Conservation (phyloP, 768 basidiomycete species). For the Fomitopsis pulvina region DNA sequence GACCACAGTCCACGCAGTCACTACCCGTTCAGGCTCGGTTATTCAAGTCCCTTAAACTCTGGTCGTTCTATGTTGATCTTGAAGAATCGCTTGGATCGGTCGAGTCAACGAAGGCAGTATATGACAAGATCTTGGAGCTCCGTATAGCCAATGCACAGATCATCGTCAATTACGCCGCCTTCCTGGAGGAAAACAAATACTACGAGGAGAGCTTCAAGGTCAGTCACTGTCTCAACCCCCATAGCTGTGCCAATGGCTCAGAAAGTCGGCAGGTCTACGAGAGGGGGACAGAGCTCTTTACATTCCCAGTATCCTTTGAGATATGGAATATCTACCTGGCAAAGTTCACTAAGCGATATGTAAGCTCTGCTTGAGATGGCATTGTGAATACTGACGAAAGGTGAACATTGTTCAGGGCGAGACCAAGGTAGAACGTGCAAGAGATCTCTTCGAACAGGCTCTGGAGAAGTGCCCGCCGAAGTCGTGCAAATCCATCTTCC, state of each 20-base stretch:
- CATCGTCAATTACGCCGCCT: slow-evolving; percentile 94
- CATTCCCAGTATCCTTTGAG: slow-evolving; percentile 96
- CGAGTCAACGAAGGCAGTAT: slow-evolving; percentile 85
- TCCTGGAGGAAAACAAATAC: slow-evolving; percentile 96
- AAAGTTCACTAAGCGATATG: slow-evolving; percentile 96
- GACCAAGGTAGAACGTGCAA: slow-evolving; percentile 88
- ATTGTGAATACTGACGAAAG: background rate
- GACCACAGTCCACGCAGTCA: slow-evolving; percentile 37
- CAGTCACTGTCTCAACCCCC: slow-evolving; percentile 3
- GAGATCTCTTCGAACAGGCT: slow-evolving; percentile 97
- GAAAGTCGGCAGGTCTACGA: slow-evolving; percentile 69
- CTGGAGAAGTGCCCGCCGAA: slow-evolving; percentile 94
- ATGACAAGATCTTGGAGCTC: slow-evolving; percentile 94
- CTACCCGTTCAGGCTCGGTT: slow-evolving; percentile 82
- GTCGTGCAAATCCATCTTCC: slow-evolving; percentile 88
- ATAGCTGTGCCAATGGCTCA: background rate
- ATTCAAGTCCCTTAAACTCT: slow-evolving; percentile 97
- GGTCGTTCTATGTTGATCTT: slow-evolving; percentile 98
- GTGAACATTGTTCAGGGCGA: slow-evolving; percentile 56
- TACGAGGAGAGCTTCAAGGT: slow-evolving; percentile 99
- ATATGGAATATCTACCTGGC: slow-evolving; percentile 99
- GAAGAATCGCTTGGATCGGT: slow-evolving; percentile 96
- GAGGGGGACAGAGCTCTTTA: slow-evolving; percentile 94
- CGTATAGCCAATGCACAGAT: slow-evolving; percentile 98
- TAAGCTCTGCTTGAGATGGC: slow-evolving; percentile 30